phyloP scores from a whole-genome alignment of 306 rosid genomes.

The Rosa lucieae region DNA sequence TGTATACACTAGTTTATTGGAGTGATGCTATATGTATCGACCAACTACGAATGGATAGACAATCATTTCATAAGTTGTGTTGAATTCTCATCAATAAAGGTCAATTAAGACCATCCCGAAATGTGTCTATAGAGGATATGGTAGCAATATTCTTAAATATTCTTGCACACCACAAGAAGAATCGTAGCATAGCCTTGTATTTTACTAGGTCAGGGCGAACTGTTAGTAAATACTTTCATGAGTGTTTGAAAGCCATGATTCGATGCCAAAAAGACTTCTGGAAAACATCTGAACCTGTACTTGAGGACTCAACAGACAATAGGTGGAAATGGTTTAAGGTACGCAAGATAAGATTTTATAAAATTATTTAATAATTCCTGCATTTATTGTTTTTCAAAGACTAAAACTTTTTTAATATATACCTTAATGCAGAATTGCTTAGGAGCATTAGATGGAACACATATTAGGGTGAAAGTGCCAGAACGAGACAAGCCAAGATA shows the following conservation, averaged over 20 bases:
- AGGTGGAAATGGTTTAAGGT: slow-evolving; percentile 13
- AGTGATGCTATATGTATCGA: too few relatives aligned
- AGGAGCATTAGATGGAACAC: slow-evolving; percentile 18
- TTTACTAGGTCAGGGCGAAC: slow-evolving; percentile 2
- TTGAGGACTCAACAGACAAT: neutral
- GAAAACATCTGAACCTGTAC: neutral
- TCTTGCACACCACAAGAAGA: neutral
- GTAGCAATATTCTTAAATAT: neutral
- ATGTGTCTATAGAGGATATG: neutral
- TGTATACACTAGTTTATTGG: too few relatives aligned
- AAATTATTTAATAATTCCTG: neutral
- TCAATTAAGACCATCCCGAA: neutral
- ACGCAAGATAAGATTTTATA: neutral
- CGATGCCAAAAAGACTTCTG: neutral
- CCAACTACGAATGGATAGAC: slow-evolving; percentile 1
- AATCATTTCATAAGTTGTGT: slow-evolving; percentile 1
- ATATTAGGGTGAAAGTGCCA: slow-evolving; percentile 1
- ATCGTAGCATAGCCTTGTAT: neutral
- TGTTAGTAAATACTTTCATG: slow-evolving; percentile 11
- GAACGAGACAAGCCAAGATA: neutral
- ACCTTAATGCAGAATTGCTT: slow-evolving; percentile 2
- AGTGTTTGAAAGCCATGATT: neutral
- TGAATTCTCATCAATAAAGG: neutral
- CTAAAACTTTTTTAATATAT: too few relatives aligned
- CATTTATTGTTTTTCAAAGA: too few relatives aligned